phyloP scores from a whole-genome alignment of 2,329 filamentous ascomycete genomes.

The Penicillium olsonii region DNA sequence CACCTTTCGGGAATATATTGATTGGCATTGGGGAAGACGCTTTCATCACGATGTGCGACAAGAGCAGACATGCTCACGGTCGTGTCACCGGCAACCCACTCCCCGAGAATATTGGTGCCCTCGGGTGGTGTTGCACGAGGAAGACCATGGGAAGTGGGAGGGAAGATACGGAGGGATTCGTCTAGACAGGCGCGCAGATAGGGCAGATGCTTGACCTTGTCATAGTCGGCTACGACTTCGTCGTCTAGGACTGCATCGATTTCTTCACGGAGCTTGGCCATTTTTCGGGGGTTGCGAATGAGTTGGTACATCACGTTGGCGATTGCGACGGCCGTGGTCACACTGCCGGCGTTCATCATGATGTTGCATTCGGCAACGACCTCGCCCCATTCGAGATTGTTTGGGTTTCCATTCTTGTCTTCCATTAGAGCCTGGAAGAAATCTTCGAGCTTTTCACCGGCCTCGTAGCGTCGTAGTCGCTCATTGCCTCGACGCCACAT shows the following conservation, averaged over 20 bases:
- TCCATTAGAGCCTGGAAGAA: slow-evolving; percentile 61
- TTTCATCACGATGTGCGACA: slow-evolving; percentile 42
- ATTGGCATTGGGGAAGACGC: slow-evolving; percentile 41
- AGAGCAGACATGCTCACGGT: slow-evolving; percentile 48
- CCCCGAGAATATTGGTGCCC: slow-evolving; percentile 46
- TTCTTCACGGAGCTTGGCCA: slow-evolving; percentile 48
- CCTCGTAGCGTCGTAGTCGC: slow-evolving; percentile 34
- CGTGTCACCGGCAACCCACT: slow-evolving; percentile 49
- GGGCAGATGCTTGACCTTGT: slow-evolving; percentile 54
- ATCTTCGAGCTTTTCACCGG: slow-evolving; percentile 59
- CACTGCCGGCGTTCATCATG: slow-evolving; percentile 52
- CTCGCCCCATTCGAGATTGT: slow-evolving; percentile 59
- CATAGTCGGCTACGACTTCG: slow-evolving; percentile 51
- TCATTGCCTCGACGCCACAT: slow-evolving; percentile 48
- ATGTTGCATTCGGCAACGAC: slow-evolving; percentile 56
- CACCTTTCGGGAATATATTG: slow-evolving; percentile 46
- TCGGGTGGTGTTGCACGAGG: slow-evolving; percentile 49
- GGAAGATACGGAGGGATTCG: slow-evolving; percentile 50
- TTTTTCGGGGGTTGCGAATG: slow-evolving; percentile 47
- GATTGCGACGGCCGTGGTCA: slow-evolving; percentile 57
- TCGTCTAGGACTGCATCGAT: slow-evolving; percentile 49
- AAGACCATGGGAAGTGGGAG: slow-evolving; percentile 48
- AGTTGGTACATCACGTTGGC: slow-evolving; percentile 57
- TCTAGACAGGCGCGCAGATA: slow-evolving; percentile 57
- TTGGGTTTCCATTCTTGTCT: slow-evolving; percentile 46